Percentiles rank a stretch among this genome's conserved stretches.
These are phyloP conservation scores for Dysphania ambrosioides DNA, from an alignment of 148 eudicot species.

Conservation along the genomic window DNA sequence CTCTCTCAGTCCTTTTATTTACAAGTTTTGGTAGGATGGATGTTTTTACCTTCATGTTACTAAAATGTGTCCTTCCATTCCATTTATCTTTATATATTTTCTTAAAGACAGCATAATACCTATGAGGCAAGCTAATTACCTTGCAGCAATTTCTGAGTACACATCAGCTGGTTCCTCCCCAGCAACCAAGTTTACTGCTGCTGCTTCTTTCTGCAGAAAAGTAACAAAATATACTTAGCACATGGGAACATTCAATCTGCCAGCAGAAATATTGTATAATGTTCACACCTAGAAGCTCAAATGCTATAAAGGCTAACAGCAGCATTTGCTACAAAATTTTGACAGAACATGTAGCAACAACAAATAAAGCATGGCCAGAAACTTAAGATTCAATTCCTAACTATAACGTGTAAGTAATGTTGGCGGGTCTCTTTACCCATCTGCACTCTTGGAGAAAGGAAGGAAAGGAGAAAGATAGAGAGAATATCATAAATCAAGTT, in stretches of 20 bases:
- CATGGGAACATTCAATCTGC: background rate
- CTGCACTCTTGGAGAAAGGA: background rate
- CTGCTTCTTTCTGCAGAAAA: constrained; percentile 68
- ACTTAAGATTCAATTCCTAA: too few species aligned
- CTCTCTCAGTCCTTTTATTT: background rate
- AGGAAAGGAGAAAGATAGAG: background rate
- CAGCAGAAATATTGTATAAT: background rate
- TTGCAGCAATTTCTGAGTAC: constrained; percentile 81
- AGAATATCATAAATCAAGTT: background rate
- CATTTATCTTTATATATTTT: constrained; percentile 8
- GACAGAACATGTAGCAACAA: background rate
- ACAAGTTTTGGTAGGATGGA: too few species aligned
- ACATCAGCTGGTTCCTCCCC: constrained; percentile 85
- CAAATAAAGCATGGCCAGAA: too few species aligned
- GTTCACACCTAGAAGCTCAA: background rate
- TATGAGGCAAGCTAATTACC: constrained; percentile 36
- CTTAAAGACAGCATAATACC: constrained; percentile 1
- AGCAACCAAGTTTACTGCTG: constrained; percentile 85
- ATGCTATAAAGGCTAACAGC: background rate
- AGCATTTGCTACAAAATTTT: background rate
- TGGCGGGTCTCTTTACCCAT: background rate
- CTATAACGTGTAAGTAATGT: background rate
- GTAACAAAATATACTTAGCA: constrained; percentile 22
- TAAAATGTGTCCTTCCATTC: background rate
- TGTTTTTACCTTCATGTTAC: background rate